Base-by-base conservation (phyloP, 129 eudicot genomes). In the Sambucus nigra region DNA sequence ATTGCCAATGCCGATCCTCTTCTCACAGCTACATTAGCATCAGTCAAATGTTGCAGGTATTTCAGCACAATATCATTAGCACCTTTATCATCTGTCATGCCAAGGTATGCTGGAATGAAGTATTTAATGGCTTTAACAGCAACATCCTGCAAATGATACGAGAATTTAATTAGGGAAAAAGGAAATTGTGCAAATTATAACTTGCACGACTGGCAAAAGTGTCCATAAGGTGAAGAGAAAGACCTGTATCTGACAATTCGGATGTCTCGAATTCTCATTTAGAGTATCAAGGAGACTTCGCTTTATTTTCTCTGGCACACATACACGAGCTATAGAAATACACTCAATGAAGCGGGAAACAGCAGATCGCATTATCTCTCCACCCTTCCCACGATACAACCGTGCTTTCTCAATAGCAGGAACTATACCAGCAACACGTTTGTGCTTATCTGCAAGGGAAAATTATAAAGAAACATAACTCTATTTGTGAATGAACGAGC, bases 321-420 rank as follows among this genome's bases (percentile, higher is more conserved):
- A 52, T 46, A 91, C 60, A 51, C 65, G 72, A 14, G 89, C 88
- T 26, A 62, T 44, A 51, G 99, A 75, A 53, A 80, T 85, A 61
- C 94, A 82, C 67, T 91, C 82, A 65, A 82, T 79, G 54, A 86
- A 91, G 54, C 94, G 87, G 16, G 95, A 91, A 66, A 91, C 99
- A 64, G 99, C 89, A 71, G 84, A 70, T 22, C 95, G 87, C 99
- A 91, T 91, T 40, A 91, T 82, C 71, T 91, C 95, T 66, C 99
- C 99, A 54, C 99, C 95, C 58, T 91, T 91, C 55, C 99, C 99
- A 38, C 99, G 89, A 67, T 91, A 91, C 28, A 91, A 71, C 57
- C 99, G 74, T 47, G 99, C 95, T 75, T 91, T 91, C 72, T 91
- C 99, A 55, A 91, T 91, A 24, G 94, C 91, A 55, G 95, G 95